Base-by-base conservation (phyloP, 1,284 basidiomycete genomes). In the Psilocybe mexicana region DNA sequence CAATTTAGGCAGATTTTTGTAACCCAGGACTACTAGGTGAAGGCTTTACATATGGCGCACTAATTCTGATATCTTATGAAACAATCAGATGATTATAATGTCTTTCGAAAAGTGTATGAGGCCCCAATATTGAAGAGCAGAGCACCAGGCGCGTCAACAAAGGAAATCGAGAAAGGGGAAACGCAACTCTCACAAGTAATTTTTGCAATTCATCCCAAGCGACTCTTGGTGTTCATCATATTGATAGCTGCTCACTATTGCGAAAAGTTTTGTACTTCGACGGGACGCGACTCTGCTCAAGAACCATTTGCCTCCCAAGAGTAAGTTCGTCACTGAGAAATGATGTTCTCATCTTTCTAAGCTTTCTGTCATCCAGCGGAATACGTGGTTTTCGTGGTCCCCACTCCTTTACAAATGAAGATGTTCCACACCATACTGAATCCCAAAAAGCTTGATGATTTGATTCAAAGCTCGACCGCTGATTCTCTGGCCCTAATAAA, bases 321-420 rank as follows among this genome's bases (percentile, higher is more conserved):
- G 93, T 93, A 66, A 66, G 87, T 75, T 42, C 43, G 43, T 52
- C n/a, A 28, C 35, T 18, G 18, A 18, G 18, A 18, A 18, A 18
- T 18, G 18, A 18, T 18, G 18, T 18, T 18, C 18, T 66, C 42
- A 61, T 44, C 52, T 35, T 5, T n/a, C 38, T 40, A 11, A 5
- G 14, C 6, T 40, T 14, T n/a, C 38, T 12, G 6, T 14, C 38
- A 4, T 11, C 8, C 14, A 96, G 94, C 91, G 68, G 95, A 98
- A 85, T 97, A 96, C 68, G 90, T 96, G 10, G 87, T 98, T 5
- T 98, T 97, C 70, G 81, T 96, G 26, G 88, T 87, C 2, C 94
- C 96, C 0, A 93, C 94, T 0, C 59, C 75, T 23, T 76, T 96
- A 23, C 96, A 99, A 68, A 75, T 93, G 2, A 80, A 85, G 4